Evolutionary conservation across 306 rosid genomes (phyloP).

Genomic region (Arachis hypogaea): DNA sequence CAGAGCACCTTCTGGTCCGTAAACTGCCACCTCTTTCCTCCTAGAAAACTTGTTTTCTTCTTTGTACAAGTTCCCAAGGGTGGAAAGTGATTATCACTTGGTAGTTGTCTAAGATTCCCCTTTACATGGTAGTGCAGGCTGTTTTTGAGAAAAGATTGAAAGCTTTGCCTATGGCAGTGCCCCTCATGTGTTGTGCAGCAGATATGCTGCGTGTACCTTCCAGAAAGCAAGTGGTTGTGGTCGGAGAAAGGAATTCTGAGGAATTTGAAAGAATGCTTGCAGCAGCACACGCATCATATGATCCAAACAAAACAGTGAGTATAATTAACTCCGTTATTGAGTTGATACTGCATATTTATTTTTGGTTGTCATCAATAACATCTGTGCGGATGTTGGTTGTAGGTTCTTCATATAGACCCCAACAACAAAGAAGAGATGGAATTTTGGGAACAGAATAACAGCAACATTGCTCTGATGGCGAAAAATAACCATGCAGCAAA

Average conservation of each 20-base stretch:
- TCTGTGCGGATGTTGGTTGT: conserved; percentile 28
- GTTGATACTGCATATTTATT: conserved; percentile 8
- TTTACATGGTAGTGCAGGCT: conserved; percentile 56
- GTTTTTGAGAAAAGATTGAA: conserved; percentile 80
- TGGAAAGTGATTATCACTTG: conserved; percentile 21
- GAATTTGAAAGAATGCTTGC: conserved; percentile 74
- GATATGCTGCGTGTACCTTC: conserved; percentile 71
- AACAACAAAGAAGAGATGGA: conserved; percentile 63
- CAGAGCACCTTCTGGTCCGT: conserved; percentile 85
- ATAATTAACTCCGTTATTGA: conserved; percentile 9
- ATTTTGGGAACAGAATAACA: conserved; percentile 83
- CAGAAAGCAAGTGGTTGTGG: conserved; percentile 76
- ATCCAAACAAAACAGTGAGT: conserved; percentile 83
- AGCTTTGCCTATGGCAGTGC: conserved; percentile 88
- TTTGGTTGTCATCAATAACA: conserved; percentile 19
- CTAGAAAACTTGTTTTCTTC: conserved; percentile 23
- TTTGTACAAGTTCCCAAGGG: conserved; percentile 12
- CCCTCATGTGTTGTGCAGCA: conserved; percentile 95
- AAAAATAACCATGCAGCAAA: conserved; percentile 53
- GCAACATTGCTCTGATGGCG: conserved; percentile 72
- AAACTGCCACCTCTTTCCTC: conserved; percentile 32
- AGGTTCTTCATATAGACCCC: conserved; percentile 87
- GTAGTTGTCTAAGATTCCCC: conserved; percentile 34
- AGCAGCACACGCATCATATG: conserved; percentile 69
- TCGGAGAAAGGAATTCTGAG: conserved; percentile 57